A percentile compares a stretch with the other conserved stretches of the same genome.
phyloP scores from a whole-genome alignment of 2,329 filamentous ascomycete genomes.

The Nemania sp. region DNA sequence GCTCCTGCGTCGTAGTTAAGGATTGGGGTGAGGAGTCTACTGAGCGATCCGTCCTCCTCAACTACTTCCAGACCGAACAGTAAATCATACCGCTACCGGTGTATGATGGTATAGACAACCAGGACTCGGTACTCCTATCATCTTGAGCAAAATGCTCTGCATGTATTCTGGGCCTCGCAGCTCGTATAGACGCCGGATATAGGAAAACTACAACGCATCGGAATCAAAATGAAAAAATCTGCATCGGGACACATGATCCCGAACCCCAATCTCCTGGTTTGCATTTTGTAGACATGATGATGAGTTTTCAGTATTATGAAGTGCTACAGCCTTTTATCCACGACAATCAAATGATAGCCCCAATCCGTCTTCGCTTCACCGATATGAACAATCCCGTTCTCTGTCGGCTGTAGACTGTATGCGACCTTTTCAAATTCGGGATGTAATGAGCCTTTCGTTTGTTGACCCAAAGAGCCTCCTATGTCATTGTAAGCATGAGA shows the following conservation, averaged over 20 bases:
- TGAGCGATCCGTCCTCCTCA: constrained; percentile 97
- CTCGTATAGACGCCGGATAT: constrained; percentile 46
- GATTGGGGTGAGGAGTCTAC: constrained; percentile 99
- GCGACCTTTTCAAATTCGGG: constrained; percentile 70
- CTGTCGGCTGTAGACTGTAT: constrained; percentile 56
- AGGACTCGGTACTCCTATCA: constrained; percentile 32
- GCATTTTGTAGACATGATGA: constrained; percentile 2
- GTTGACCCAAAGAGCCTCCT: constrained; percentile 76
- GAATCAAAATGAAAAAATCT: constrained; percentile 47
- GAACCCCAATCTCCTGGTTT: not conserved
- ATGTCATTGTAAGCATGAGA: constrained; percentile 7
- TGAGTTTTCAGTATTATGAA: constrained; percentile 36
- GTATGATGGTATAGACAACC: constrained; percentile 35
- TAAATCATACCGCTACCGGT: constrained; percentile 49
- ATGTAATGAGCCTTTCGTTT: constrained; percentile 68
- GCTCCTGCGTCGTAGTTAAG: constrained; percentile 99
- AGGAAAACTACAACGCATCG: constrained; percentile 36
- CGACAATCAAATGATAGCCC: constrained; percentile 82
- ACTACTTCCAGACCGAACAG: constrained; percentile 98
- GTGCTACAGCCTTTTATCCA: constrained; percentile 63
- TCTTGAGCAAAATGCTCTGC: constrained; percentile 32
- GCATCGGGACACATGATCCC: constrained; percentile 26
- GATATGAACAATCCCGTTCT: constrained; percentile 58
- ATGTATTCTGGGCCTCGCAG: constrained; percentile 49
- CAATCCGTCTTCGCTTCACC: constrained; percentile 74